Conservation (phyloP, 352 stramenopile genomes). For the Globisporangium polare region DNA sequence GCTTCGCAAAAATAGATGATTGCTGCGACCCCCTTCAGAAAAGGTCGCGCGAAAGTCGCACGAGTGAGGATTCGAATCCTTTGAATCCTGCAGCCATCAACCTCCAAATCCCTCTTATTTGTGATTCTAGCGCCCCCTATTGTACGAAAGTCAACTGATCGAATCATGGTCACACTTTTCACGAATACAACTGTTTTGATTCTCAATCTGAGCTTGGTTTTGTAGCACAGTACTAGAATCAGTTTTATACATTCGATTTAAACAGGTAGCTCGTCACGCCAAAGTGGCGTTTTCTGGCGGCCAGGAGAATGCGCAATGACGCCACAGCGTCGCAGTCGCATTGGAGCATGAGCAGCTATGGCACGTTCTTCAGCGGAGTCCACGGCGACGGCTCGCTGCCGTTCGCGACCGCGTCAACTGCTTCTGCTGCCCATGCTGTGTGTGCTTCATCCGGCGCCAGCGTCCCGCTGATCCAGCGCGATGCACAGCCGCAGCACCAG, state of each 20-base stretch:
- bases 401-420: not conserved
- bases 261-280: not conserved
- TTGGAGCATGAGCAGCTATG: slow-evolving; percentile 10
- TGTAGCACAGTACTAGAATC: too few species aligned
- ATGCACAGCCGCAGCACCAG: not conserved
- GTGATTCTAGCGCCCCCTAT: too few species aligned
- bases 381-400: not conserved
- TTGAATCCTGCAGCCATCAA: not conserved
- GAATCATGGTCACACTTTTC: too few species aligned
- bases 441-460: not conserved
- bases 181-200: too few species aligned
- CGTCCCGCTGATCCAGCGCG: not conserved
- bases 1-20: not conserved
- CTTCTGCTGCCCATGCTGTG: not conserved
- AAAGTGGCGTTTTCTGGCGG: not conserved
- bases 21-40: not conserved
- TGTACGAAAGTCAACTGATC: too few species aligned
- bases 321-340: not conserved
- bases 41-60: not conserved
- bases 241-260: not conserved
- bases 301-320: not conserved
- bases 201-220: too few species aligned
- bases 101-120: too few species aligned
- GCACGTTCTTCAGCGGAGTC: not conserved
- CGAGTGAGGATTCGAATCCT: not conserved